These are phyloP conservation scores for Fusarium brevicatenulatum DNA, from an alignment of 2,329 filamentous ascomycete genomes.

Conservation along the genomic window DNA sequence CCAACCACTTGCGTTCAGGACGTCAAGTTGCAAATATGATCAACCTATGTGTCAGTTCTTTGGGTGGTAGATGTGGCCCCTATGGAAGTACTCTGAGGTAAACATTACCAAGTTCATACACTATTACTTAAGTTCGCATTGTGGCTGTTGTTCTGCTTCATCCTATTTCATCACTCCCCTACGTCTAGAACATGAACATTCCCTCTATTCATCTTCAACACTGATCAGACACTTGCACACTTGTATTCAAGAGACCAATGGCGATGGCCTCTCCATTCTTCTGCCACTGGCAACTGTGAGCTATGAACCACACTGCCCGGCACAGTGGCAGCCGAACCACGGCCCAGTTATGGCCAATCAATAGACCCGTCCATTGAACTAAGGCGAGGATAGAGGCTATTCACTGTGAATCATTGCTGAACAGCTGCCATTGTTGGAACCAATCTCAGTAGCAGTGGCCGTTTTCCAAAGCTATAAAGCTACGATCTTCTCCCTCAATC, in stretches of 20 bases:
- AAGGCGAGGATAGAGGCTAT: not conserved
- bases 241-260: fast-evolving
- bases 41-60: too few species aligned
- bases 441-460: fast-evolving
- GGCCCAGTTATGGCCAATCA: not conserved
- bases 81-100: not conserved
- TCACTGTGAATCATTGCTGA: not conserved
- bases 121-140: not conserved
- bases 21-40: not conserved
- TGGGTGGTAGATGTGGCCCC: not conserved
- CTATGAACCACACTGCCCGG: not conserved
- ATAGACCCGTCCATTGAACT: fast-evolving
- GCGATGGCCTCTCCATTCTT: fast-evolving
- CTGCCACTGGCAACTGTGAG: not conserved
- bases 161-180: not conserved
- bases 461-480: not conserved
- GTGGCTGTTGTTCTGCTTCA: not conserved
- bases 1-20: not conserved
- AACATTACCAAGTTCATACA: too few species aligned
- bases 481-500: fast-evolving
- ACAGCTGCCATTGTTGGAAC: fast-evolving
- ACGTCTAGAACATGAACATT: not conserved
- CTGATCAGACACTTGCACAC: not conserved
- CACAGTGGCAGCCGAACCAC: not conserved
- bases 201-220: fast-evolving